Conservation (phyloP, 2,329 filamentous ascomycete genomes). For the Claviceps humidiphila region DNA sequence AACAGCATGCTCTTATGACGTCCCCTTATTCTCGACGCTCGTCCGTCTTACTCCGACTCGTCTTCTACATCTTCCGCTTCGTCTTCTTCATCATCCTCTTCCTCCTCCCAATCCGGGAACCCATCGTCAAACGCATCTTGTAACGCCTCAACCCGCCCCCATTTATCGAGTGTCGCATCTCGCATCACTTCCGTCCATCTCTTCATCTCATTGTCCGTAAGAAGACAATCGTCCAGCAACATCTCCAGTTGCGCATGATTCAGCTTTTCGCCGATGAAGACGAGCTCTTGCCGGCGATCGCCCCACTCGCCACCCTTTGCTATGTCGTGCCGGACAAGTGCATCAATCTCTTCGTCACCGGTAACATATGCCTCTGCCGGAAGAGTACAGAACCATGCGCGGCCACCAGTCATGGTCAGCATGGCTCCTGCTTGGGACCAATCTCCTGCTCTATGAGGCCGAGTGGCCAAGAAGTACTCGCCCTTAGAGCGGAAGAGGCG, state of each 20-base stretch:
- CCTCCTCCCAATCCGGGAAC: slow-evolving; percentile 41
- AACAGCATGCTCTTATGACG: slow-evolving; percentile 9
- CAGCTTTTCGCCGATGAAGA: slow-evolving; percentile 58
- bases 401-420: slow-evolving; percentile 44
- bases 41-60: slow-evolving; percentile 11
- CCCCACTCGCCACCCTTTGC: slow-evolving; percentile 48
- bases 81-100: slow-evolving; percentile 26
- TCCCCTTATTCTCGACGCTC: slow-evolving; percentile 12
- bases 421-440: slow-evolving; percentile 55
- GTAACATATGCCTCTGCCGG: slow-evolving; percentile 36
- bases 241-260: slow-evolving; percentile 36
- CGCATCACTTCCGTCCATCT: slow-evolving; percentile 41
- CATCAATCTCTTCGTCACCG: slow-evolving; percentile 32
- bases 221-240: slow-evolving; percentile 45
- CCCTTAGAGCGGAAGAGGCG: slow-evolving; percentile 52
- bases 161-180: slow-evolving; percentile 19
- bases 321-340: slow-evolving; percentile 36
- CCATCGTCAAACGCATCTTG: slow-evolving; percentile 43
- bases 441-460: slow-evolving; percentile 39
- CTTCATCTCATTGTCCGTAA: slow-evolving; percentile 45
- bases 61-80: slow-evolving; percentile 9
- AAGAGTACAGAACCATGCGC: slow-evolving; percentile 46
- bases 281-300: slow-evolving; percentile 57
- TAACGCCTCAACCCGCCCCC: slow-evolving; percentile 32
- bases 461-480: slow-evolving; percentile 45